Base-by-base conservation (phyloP, 2,329 filamentous ascomycete genomes). In the Botrytis sinoallii region DNA sequence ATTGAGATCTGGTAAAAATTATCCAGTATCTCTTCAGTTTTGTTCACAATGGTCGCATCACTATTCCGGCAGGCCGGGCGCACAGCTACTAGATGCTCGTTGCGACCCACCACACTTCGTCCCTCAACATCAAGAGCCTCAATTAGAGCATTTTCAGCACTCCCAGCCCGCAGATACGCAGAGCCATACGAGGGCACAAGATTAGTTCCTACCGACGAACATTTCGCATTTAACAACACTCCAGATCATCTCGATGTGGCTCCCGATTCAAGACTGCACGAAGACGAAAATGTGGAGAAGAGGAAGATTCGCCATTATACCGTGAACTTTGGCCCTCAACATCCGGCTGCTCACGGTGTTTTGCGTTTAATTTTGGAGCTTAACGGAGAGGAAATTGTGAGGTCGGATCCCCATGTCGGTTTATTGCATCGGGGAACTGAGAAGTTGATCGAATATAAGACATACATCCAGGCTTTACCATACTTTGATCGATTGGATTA, bases 361-460 rank as follows among this genome's bases (percentile, higher is more conserved):
- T 86, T 99, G 85, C 94, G 96, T 72, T 85, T 99, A 85, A 99
- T 99, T 87, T 89, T 99, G 80, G 96, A 99, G 84, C 89, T 99
- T 82, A 98, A 94, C 84, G 96, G 96, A 83, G 96, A 99, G 86
- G 94, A 98, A 85, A 98, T 99, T 82, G 88, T 99, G 81, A 93
- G 96, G 82, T 93, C 95, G 77, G 96, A 99, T 84, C 96, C 96
- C 65, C 96, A 99, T 85, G 95, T 99, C 80, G 96, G 96, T 74
- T 87, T 99, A 83, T 89, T 99, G 81, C 96, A 99, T 85, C 91
- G 96, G 80, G 96, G 96, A 79, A 99, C 96, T 76, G 96, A 99
- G 88, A 99, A 99, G 89, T 90, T 99, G 85, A 98, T 98, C 85
- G 96, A 99, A 88, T 99, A 99, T 89, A 98, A 97, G 89, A 97